Conservation (phyloP, 2,329 filamentous ascomycete species). For the Aspergillus sp. region DNA sequence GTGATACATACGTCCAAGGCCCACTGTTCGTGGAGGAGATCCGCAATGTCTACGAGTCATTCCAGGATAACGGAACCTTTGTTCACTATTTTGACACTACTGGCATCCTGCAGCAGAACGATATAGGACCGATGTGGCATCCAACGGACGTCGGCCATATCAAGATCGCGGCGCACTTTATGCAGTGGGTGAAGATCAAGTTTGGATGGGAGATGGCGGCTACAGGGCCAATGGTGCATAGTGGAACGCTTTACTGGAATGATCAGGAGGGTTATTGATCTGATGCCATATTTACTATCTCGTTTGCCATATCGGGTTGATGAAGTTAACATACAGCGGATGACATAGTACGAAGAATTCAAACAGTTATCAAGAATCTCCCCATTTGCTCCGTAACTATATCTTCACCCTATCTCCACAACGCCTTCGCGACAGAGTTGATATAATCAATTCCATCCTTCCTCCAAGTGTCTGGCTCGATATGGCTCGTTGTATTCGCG, state of each 20-base stretch:
- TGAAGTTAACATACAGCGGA: not conserved
- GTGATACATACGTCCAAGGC: conserved; percentile 53
- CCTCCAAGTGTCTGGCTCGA: conserved; percentile 49
- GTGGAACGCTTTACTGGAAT: conserved; percentile 49
- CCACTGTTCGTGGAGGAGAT: conserved; percentile 53
- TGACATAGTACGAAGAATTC: too few species aligned
- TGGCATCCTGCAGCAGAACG: conserved; percentile 62
- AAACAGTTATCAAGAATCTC: not conserved
- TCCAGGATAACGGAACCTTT: conserved; percentile 49
- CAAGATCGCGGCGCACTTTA: conserved; percentile 60
- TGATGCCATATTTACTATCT: not conserved
- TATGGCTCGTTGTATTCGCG: conserved; percentile 46
- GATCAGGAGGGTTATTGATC: conserved; percentile 46
- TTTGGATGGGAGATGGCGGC: conserved; percentile 59
- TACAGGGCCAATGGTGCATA: conserved; percentile 51
- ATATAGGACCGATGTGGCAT: conserved; percentile 59
- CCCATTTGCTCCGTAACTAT: too few species aligned
- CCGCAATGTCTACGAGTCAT: conserved; percentile 52
- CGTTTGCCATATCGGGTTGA: not conserved
- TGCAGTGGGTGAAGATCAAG: conserved; percentile 56
- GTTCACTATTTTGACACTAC: conserved; percentile 63
- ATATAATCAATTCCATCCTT: conserved; percentile 33
- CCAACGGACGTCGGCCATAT: conserved; percentile 62
- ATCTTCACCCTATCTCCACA: conserved; percentile 21
- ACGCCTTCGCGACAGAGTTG: conserved; percentile 25